Conservation (phyloP, 306 rosid genomes). For the Lagenaria siceraria region DNA sequence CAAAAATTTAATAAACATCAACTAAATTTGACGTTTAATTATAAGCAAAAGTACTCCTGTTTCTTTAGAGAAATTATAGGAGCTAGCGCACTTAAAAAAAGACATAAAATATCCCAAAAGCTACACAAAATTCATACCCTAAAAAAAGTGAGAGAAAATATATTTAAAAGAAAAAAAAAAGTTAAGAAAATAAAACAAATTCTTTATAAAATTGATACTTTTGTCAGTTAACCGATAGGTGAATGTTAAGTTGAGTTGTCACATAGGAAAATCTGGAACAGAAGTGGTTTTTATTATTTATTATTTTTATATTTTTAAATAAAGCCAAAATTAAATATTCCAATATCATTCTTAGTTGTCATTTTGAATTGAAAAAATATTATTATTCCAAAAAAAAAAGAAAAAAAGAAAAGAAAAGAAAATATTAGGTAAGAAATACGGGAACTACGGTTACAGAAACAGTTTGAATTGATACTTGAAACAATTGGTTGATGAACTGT, state of each 20-base stretch:
- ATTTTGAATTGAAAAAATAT: neutral
- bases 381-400: neutral
- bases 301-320: too few species aligned
- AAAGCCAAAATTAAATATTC: neutral
- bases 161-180: too few species aligned
- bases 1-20: too few species aligned
- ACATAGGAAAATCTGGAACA: neutral
- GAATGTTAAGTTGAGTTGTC: neutral
- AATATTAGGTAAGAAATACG: neutral
- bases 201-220: neutral
- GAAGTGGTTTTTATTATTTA: neutral
- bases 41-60: too few species aligned
- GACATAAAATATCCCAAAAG: too few species aligned
- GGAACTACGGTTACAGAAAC: neutral
- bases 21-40: too few species aligned
- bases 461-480: neutral
- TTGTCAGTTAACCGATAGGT: neutral
- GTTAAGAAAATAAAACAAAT: too few species aligned
- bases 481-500: neutral
- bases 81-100: too few species aligned
- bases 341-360: neutral
- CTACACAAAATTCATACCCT: too few species aligned
- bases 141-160: too few species aligned
- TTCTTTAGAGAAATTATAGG: too few species aligned
- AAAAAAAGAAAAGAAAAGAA: too few species aligned